Evolutionary conservation across 768 basidiomycete genomes (phyloP).

Genomic region (Termitomyces titanicus): DNA sequence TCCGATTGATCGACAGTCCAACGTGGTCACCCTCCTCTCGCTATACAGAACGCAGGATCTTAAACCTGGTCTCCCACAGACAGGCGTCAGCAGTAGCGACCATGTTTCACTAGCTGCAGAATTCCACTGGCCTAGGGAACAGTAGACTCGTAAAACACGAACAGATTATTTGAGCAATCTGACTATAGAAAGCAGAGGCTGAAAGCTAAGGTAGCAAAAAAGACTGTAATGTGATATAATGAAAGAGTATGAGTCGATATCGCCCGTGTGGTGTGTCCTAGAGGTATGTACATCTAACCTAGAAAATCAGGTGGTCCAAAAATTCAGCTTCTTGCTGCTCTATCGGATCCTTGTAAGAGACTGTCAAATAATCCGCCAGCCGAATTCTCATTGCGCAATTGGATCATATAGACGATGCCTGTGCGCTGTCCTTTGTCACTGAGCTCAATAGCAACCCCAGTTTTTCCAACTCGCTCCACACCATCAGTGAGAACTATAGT

Average conservation of each 20-base stretch:
- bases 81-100: conserved; percentile 79
- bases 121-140: conserved; percentile 32
- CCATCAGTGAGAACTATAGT: conserved; percentile 96
- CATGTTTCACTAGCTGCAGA: conserved; percentile 79
- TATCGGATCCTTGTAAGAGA: conserved; percentile 84
- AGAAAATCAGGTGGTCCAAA: conserved; percentile 1
- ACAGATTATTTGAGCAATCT: conserved; percentile 15
- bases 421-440: conserved; percentile 90
- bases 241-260: conserved; percentile 1
- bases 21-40: conserved; percentile 52
- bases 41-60: conserved; percentile 60
- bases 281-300: conserved; percentile 12
- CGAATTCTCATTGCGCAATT: conserved; percentile 83
- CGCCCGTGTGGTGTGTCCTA: conserved; percentile 6
- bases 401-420: conserved; percentile 96
- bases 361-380: conserved; percentile 84
- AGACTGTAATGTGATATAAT: conserved; percentile 11
- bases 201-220: conserved; percentile 9
- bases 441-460: conserved; percentile 94
- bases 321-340: conserved; percentile 26
- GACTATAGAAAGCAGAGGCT: conserved; percentile 9
- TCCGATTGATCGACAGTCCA: conserved; percentile 28
- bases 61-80: conserved; percentile 72
- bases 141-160: neutral
- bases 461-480: conserved; percentile 98